These are phyloP conservation scores for Ceratobasidium papillatum DNA, from an alignment of 1,284 basidiomycete species.

Conservation along the genomic window DNA sequence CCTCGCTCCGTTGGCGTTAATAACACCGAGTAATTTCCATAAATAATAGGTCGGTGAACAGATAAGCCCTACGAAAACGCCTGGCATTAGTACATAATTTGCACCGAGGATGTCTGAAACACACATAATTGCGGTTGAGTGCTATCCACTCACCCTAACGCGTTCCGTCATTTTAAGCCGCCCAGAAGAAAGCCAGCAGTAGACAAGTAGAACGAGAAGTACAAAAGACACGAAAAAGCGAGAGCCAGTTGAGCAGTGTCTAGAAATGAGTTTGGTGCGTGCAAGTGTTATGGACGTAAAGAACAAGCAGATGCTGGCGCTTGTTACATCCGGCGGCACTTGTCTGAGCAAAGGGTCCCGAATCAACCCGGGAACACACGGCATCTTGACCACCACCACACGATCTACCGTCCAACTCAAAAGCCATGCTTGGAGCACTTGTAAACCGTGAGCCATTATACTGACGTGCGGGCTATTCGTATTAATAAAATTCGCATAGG, in stretches of 20 bases:
- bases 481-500: slow-evolving; percentile 55
- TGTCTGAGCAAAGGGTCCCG: slow-evolving; percentile 18
- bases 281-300: not conserved
- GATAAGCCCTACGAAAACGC: slow-evolving; percentile 73
- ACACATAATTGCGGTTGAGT: slow-evolving; percentile 18
- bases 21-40: slow-evolving; percentile 93
- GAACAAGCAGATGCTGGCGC: not conserved
- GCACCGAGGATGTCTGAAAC: not conserved
- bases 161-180: slow-evolving; percentile 38
- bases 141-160: slow-evolving; percentile 35
- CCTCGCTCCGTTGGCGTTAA: slow-evolving; percentile 81
- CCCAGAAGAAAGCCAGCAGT: not conserved
- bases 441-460: slow-evolving; percentile 43
- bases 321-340: slow-evolving; percentile 9
- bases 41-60: slow-evolving; percentile 91
- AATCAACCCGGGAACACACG: slow-evolving; percentile 27
- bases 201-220: not conserved
- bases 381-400: slow-evolving; percentile 33
- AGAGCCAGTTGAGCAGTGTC: not conserved
- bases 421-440: slow-evolving; percentile 45
- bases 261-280: not conserved
- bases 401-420: slow-evolving; percentile 9
- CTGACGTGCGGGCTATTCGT: slow-evolving; percentile 49
- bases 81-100: slow-evolving; percentile 18
- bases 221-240: too few species aligned